Evolutionary conservation across 352 stramenopile genomes (phyloP).

Genomic region (Pythium coloratum): DNA sequence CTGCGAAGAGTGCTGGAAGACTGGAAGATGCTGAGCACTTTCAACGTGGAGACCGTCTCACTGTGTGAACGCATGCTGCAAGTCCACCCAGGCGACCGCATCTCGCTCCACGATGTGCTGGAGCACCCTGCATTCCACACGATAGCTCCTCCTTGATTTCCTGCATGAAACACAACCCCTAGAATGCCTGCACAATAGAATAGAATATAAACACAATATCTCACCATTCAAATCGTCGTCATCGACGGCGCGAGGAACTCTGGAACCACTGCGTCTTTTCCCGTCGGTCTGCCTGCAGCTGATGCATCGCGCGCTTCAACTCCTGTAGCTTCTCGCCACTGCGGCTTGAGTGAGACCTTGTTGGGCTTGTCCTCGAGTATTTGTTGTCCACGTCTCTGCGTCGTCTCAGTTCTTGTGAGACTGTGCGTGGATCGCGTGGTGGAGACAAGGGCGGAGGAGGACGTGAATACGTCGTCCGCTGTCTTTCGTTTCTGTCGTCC

Average conservation of each 20-base stretch:
- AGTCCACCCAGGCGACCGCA: slow-evolving; percentile 22
- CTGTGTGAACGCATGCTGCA: slow-evolving; percentile 27
- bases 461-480: neutral
- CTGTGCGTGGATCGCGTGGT: neutral
- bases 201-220: neutral
- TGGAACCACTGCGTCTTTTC: slow-evolving; percentile 40
- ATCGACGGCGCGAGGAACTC: slow-evolving; percentile 10
- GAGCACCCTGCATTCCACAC: slow-evolving; percentile 11
- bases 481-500: too few species aligned
- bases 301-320: slow-evolving; percentile 31
- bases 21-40: slow-evolving; percentile 22
- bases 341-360: neutral
- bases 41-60: slow-evolving; percentile 16
- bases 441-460: neutral
- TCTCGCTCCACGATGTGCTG: slow-evolving; percentile 18
- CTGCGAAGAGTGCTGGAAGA: slow-evolving; percentile 18
- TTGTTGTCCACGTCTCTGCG: neutral
- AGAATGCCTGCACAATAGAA: neutral
- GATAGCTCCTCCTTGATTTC: neutral
- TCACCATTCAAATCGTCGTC: neutral
- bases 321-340: slow-evolving; percentile 15
- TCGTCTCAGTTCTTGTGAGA: neutral
- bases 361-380: neutral
- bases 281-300: slow-evolving; percentile 37
- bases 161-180: neutral